Percentiles rank a stretch among this genome's conserved stretches.
Evolutionary conservation across 306 rosid species (phyloP).

Genomic region (Fragaria nilgerrensis): DNA sequence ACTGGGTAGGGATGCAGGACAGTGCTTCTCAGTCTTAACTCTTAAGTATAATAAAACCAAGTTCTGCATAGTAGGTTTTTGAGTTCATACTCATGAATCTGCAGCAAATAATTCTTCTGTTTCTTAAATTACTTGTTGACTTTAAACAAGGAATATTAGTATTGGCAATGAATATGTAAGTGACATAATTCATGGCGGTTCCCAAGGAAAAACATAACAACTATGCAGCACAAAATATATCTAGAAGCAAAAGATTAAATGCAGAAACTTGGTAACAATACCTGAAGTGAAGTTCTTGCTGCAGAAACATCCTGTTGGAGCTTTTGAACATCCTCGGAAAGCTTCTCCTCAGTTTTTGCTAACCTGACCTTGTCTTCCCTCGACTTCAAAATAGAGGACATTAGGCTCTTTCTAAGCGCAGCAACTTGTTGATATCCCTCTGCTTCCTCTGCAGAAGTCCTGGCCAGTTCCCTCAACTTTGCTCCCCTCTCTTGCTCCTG

Average conservation of each 20-base stretch:
- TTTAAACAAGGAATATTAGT: background rate
- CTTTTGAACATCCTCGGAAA: slow-evolving; percentile 56
- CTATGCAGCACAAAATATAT: background rate
- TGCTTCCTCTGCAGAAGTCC: slow-evolving; percentile 62
- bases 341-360: slow-evolving; percentile 63
- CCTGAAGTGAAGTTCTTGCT: slow-evolving; percentile 75
- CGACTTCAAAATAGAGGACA: slow-evolving; percentile 59
- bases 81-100: background rate
- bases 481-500: slow-evolving; percentile 52
- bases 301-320: slow-evolving; percentile 59
- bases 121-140: background rate
- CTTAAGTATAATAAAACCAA: background rate
- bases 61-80: background rate
- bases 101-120: background rate
- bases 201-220: background rate
- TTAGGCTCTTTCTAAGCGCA: slow-evolving; percentile 55
- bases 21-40: background rate
- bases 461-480: slow-evolving; percentile 49
- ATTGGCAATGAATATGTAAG: background rate
- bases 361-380: slow-evolving; percentile 62
- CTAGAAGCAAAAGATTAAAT: background rate
- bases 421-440: slow-evolving; percentile 46
- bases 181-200: background rate
- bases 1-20: background rate
- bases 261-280: slow-evolving; percentile 2